Evolutionary conservation across 1,284 basidiomycete species (phyloP), one percentile per base, ranked within the genome.

Genomic region (Bjerkandera adusta): DNA sequence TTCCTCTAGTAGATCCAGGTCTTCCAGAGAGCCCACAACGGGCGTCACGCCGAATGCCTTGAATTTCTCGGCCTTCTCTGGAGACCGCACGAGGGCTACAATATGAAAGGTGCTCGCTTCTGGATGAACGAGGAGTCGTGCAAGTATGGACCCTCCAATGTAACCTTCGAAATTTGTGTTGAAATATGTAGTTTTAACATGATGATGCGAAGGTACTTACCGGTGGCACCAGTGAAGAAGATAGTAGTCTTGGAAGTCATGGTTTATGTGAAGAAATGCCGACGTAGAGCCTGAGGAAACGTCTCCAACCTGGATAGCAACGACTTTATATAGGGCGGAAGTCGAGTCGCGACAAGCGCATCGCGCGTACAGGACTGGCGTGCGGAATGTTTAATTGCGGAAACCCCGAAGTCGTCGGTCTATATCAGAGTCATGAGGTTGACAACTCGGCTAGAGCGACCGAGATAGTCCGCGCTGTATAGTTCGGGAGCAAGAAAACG

Each of bases 141-240:
- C 55, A 3, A 80, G 66, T 22, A 80, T 70, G 3, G 73, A 69
- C 29, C 74, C 77, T 7, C 78, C 77, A 37, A 81, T 75, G 57
- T 81, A 81, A 15, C 77, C 79, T 73, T 51, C 55, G n/a, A n/a
- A n/a, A n/a, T n/a, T n/a, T n/a, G 73, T 76, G 7, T 77, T 76
- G 36, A 80, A 75, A 56, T 81, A 81, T 15, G 76, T 78, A 72
- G 7, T 25, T 13, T 20, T 22, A 8, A 21, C 24, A 26, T 16
- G 41, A 10, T 34, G 15, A 12, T 13, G 5, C n/a, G 34, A 13
- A 15, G 10, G 20, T 20, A 47, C 52, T 24, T 25, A 60, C 59
- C 59, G 27, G 59, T 61, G 12, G 58, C 59, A 13, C 59, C 59
- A 16, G 50, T 50, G 21, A 58, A 22, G 46, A 61, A 54, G 18